Percentiles rank a stretch among this genome's conserved stretches.
phyloP scores from a whole-genome alignment of 495 filamentous ascomycete species.

The Jackrogersella multiformis region DNA sequence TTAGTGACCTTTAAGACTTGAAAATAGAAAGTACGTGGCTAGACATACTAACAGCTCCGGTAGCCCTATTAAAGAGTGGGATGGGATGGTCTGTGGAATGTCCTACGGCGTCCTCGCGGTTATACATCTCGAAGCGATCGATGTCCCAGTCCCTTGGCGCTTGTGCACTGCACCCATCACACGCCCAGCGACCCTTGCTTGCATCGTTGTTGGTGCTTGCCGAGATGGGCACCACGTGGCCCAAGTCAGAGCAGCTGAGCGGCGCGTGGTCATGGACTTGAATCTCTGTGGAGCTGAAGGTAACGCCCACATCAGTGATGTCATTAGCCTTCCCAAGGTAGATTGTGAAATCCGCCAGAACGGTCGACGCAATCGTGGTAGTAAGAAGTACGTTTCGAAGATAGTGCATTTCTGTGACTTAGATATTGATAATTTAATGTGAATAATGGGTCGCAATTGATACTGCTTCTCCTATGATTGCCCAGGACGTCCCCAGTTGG shows the following conservation, averaged over 20 bases:
- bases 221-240: conserved; percentile 26
- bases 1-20: neutral
- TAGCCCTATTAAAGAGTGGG: conserved; percentile 30
- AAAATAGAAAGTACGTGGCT: neutral
- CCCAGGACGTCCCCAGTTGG: conserved; percentile 14
- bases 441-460: neutral
- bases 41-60: conserved; percentile 37
- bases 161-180: conserved; percentile 33
- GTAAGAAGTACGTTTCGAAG: neutral
- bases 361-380: neutral
- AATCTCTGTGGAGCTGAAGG: conserved; percentile 24
- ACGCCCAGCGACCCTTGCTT: conserved; percentile 37
- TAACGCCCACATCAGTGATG: conserved; percentile 34
- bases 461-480: conserved; percentile 23
- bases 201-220: conserved; percentile 34
- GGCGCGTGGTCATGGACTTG: conserved; percentile 31
- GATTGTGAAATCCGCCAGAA: conserved; percentile 22
- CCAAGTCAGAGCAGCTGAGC: conserved; percentile 32
- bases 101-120: conserved; percentile 27
- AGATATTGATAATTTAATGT: neutral
- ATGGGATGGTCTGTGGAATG: conserved; percentile 26
- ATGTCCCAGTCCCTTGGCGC: conserved; percentile 34
- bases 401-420: conserved; percentile 8
- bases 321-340: conserved; percentile 34
- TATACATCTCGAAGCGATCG: conserved; percentile 34